Percentiles rank a stretch among this genome's conserved stretches.
Conservation (phyloP, 345 rosid genomes). For the Rubroshorea leprosula region DNA sequence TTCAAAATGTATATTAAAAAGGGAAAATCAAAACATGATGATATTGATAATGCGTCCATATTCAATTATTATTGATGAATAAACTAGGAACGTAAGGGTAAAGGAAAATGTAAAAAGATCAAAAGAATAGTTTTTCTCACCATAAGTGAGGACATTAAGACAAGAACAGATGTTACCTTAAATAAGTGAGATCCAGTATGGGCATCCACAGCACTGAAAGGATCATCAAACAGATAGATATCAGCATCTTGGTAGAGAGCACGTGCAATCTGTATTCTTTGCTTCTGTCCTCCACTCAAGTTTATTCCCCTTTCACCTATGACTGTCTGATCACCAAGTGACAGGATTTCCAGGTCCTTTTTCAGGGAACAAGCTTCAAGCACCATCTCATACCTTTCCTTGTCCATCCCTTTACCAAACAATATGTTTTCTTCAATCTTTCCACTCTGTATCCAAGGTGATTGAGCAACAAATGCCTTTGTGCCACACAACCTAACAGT, state of each 20-base stretch:
- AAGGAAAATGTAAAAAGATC: no score
- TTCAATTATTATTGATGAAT: no score
- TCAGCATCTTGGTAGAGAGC: constrained; percentile 41
- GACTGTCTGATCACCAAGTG: constrained; percentile 37
- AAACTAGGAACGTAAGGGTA: no score
- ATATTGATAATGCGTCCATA: no score
- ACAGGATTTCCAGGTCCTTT: constrained; percentile 48
- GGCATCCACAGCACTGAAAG: constrained; percentile 43
- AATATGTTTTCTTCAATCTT: constrained; percentile 52
- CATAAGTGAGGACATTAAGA: no score
- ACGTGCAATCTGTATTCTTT: constrained; percentile 38
- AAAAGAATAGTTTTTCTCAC: no score
- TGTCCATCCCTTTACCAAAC: constrained; percentile 51
- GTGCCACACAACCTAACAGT: constrained; percentile 42
- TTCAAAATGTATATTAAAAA: no score
- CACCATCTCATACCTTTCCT: constrained; percentile 37
- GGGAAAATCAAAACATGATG: no score
- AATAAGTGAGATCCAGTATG: constrained; percentile 53
- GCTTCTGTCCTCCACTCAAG: constrained; percentile 42
- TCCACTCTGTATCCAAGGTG: constrained; percentile 85
- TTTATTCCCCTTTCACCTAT: constrained; percentile 49
- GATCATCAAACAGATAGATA: constrained; percentile 41
- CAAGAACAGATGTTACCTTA: constrained; percentile 26
- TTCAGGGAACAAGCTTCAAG: constrained; percentile 52
- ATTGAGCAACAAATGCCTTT: constrained; percentile 65